Conservation (phyloP, 2,329 filamentous ascomycete species). For the Rutstroemia sp. region DNA sequence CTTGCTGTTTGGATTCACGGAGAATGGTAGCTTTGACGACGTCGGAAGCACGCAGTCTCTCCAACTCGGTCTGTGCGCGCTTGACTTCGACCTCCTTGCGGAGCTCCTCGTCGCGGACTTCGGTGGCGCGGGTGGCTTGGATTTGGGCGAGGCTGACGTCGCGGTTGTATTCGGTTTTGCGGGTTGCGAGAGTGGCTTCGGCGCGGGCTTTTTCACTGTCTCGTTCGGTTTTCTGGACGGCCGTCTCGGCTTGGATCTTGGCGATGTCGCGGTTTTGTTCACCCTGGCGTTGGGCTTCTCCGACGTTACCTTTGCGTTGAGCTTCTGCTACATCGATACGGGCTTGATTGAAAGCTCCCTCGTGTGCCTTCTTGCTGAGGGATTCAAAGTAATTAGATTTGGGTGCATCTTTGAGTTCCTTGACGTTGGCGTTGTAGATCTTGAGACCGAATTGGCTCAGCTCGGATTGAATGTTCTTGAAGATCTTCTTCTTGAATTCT, state of each 20-base stretch:
- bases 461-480: conserved; percentile 50
- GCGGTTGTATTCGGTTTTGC: conserved; percentile 63
- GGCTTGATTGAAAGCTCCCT: conserved; percentile 77
- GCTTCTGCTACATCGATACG: conserved; percentile 59
- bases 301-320: conserved; percentile 60
- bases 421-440: conserved; percentile 69
- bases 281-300: conserved; percentile 70
- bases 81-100: conserved; percentile 71
- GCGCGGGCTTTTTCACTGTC: conserved; percentile 75
- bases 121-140: conserved; percentile 62
- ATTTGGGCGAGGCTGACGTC: conserved; percentile 73
- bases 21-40: conserved; percentile 70
- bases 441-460: conserved; percentile 73
- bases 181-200: conserved; percentile 66
- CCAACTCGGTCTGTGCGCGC: conserved; percentile 72
- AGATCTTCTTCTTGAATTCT: conserved; percentile 69
- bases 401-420: conserved; percentile 77
- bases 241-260: conserved; percentile 77
- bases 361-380: conserved; percentile 75
- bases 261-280: conserved; percentile 79
- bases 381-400: conserved; percentile 79
- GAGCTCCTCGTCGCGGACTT: conserved; percentile 72
- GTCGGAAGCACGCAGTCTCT: conserved; percentile 68
- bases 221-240: conserved; percentile 69
- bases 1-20: conserved; percentile 61